Conservation (phyloP, 176 grass and related monocot genomes). For the Leersia perrieri region DNA sequence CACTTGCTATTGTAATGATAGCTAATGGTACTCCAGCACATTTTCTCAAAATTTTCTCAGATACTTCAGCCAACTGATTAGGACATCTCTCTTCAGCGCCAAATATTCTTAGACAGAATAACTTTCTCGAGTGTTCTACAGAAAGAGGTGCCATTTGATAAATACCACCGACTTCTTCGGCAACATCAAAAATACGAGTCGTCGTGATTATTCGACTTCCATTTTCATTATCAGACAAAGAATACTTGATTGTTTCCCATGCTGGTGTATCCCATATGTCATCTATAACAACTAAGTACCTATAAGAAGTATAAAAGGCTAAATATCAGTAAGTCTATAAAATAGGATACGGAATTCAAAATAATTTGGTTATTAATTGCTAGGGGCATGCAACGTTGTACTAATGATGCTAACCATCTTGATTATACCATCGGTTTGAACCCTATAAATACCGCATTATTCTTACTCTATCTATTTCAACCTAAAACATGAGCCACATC, state of each 20-base stretch:
- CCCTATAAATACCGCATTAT: no score
- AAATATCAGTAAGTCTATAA: no score
- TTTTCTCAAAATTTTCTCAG: not conserved
- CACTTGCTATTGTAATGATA: not conserved
- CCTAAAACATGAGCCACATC: no score
- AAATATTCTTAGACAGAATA: constrained; percentile 2
- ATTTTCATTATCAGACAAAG: not conserved
- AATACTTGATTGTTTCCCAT: not conserved
- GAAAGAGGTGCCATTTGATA: not conserved
- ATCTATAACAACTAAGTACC: constrained; percentile 17
- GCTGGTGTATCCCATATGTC: constrained; percentile 7
- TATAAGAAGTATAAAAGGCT: not conserved
- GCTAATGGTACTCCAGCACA: constrained; percentile 23
- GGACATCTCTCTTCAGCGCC: not conserved
- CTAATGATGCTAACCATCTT: no score
- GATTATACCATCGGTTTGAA: no score
- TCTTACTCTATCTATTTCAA: no score
- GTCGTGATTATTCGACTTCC: constrained; percentile 5
- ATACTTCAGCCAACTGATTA: not conserved
- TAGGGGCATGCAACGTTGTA: no score
- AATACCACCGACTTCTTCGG: not conserved
- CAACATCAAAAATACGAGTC: constrained; percentile 17
- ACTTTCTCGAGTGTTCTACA: not conserved
- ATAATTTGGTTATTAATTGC: no score
- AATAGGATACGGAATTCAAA: no score